Conservation (phyloP, 345 rosid species). For the Salix caprea region DNA sequence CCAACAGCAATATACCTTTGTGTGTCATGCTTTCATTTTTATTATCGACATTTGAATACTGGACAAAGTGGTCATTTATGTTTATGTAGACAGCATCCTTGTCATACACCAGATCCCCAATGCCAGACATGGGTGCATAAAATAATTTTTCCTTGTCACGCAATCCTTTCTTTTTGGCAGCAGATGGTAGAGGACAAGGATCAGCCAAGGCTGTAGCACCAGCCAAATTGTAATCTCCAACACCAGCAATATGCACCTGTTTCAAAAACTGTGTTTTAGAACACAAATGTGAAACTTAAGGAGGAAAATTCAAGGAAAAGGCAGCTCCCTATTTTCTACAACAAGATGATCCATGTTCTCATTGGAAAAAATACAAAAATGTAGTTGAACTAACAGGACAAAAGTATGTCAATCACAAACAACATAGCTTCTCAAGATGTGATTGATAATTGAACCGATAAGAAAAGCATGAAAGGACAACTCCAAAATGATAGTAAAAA, state of each 20-base stretch:
- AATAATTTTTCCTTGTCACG: conserved; percentile 81
- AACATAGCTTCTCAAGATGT: neutral
- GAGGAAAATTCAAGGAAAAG: no score
- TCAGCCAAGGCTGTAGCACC: no score
- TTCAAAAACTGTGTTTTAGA: no score
- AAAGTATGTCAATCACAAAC: neutral
- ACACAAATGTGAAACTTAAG: no score
- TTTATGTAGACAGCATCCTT: conserved; percentile 97
- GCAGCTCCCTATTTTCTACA: neutral
- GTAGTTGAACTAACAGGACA: neutral
- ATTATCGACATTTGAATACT: conserved; percentile 67
- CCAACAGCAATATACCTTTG: conserved; percentile 43
- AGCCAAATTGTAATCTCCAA: no score
- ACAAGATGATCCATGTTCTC: neutral
- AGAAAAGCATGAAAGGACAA: neutral
- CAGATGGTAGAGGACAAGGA: no score
- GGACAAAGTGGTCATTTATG: conserved; percentile 85
- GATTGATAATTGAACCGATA: neutral
- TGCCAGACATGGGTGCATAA: conserved; percentile 97
- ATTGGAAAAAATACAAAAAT: neutral
- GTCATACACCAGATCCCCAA: conserved; percentile 91
- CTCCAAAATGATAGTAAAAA: neutral
- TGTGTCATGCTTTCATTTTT: conserved; percentile 44
- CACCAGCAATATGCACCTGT: no score
- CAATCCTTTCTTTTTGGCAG: no score